Percentiles rank a stretch among this genome's conserved stretches.
Conservation (phyloP, 2,329 filamentous ascomycete species). For the Neofusicoccum cordaticola region DNA sequence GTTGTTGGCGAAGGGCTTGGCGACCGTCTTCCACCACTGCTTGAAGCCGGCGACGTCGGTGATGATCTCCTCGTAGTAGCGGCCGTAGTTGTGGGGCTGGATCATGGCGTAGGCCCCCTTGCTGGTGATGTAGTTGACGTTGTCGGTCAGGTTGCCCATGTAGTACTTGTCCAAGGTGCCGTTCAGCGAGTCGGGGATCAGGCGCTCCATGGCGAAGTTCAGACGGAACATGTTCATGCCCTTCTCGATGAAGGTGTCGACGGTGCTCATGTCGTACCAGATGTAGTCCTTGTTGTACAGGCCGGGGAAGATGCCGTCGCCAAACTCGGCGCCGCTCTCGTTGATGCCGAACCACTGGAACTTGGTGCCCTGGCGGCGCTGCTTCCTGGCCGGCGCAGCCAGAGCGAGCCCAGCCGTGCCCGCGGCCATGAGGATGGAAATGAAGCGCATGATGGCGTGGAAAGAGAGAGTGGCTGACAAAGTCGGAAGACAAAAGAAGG, state of each 20-base stretch:
- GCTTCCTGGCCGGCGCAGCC: slow-evolving; percentile 19
- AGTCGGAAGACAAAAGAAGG: neutral
- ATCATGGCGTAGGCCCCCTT: slow-evolving; percentile 49
- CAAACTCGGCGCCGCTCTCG: slow-evolving; percentile 65
- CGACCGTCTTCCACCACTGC: slow-evolving; percentile 45
- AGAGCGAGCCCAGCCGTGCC: slow-evolving; percentile 21
- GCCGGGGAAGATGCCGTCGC: slow-evolving; percentile 56
- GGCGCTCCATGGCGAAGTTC: slow-evolving; percentile 59
- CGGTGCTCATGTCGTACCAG: slow-evolving; percentile 54
- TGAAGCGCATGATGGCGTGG: slow-evolving; percentile 22
- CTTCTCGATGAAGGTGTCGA: slow-evolving; percentile 50
- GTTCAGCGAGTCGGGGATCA: slow-evolving; percentile 50
- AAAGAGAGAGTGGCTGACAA: neutral
- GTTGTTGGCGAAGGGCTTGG: slow-evolving; percentile 40
- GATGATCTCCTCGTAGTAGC: slow-evolving; percentile 48
- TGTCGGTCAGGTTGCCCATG: slow-evolving; percentile 41
- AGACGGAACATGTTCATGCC: slow-evolving; percentile 59
- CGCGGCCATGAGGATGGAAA: slow-evolving; percentile 20
- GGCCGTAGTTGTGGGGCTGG: slow-evolving; percentile 52
- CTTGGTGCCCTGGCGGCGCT: slow-evolving; percentile 4
- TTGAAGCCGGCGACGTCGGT: slow-evolving; percentile 41
- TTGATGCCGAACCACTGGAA: slow-evolving; percentile 46
- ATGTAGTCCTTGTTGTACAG: slow-evolving; percentile 59
- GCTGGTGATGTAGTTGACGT: slow-evolving; percentile 48
- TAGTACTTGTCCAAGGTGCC: slow-evolving; percentile 45